phyloP scores from a whole-genome alignment of 129 eudicot genomes.

The Oenanthe sinensis region DNA sequence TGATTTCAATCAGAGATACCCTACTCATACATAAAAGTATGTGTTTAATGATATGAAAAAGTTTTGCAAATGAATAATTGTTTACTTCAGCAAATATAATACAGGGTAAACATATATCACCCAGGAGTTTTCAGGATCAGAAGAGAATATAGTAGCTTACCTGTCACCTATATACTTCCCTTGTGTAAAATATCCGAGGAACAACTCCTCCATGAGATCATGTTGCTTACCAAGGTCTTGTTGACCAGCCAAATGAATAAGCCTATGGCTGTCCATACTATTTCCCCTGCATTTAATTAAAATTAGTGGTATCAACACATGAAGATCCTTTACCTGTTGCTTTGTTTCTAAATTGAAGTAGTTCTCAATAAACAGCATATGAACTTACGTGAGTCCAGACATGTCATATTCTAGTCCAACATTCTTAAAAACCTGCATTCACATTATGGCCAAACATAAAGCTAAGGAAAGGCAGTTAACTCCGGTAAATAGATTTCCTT shows the following conservation, averaged over 20 bases:
- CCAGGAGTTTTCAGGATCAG: background rate
- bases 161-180: constrained; percentile 88
- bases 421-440: constrained; percentile 64
- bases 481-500: background rate
- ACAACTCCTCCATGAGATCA: constrained; percentile 78
- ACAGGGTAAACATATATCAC: background rate
- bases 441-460: constrained; percentile 3
- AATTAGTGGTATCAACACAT: constrained; percentile 7
- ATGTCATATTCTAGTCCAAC: constrained; percentile 63
- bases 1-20: background rate
- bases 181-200: constrained; percentile 78
- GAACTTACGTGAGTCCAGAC: constrained; percentile 82
- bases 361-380: background rate
- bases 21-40: background rate
- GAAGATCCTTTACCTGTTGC: background rate
- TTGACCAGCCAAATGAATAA: constrained; percentile 77
- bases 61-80: background rate
- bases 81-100: background rate
- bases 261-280: constrained; percentile 91
- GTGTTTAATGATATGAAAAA: background rate
- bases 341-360: background rate
- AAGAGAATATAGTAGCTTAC: constrained; percentile 21
- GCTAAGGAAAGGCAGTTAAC: constrained; percentile 6
- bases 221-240: constrained; percentile 80
- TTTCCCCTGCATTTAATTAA: constrained; percentile 54